Percentiles rank a stretch among this genome's conserved stretches.
Conservation (phyloP, 2,329 filamentous ascomycete species). For the Didymella pomorum region DNA sequence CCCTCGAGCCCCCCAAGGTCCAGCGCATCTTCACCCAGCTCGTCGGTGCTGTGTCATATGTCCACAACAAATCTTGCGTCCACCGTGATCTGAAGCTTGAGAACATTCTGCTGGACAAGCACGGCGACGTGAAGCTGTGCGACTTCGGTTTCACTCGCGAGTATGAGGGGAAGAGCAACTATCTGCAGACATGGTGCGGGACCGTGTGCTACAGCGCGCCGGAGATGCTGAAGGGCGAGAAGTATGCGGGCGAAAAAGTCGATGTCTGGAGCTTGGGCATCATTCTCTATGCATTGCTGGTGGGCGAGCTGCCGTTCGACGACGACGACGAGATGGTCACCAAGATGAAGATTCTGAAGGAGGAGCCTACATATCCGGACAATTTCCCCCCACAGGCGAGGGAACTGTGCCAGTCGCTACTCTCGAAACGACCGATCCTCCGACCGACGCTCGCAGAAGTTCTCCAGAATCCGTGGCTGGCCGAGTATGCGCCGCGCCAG, state of each 20-base stretch:
- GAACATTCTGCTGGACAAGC: slow-evolving; percentile 93
- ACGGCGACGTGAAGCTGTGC: slow-evolving; percentile 96
- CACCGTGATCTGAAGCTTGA: slow-evolving; percentile 97
- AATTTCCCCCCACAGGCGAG: slow-evolving; percentile 80
- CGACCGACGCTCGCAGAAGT: slow-evolving; percentile 86
- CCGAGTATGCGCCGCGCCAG: slow-evolving; percentile 86
- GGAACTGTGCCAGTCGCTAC: slow-evolving; percentile 76
- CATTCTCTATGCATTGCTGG: slow-evolving; percentile 82
- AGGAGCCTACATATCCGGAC: slow-evolving; percentile 86
- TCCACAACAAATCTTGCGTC: slow-evolving; percentile 93
- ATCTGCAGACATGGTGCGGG: slow-evolving; percentile 96
- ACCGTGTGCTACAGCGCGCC: slow-evolving; percentile 98
- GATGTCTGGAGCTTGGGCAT: slow-evolving; percentile 94
- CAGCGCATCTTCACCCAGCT: slow-evolving; percentile 97
- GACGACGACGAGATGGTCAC: slow-evolving; percentile 93
- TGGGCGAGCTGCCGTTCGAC: slow-evolving; percentile 90
- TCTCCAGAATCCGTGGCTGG: slow-evolving; percentile 83
- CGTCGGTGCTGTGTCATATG: slow-evolving; percentile 92
- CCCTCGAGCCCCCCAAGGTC: slow-evolving; percentile 83
- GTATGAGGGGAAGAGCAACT: slow-evolving; percentile 93
- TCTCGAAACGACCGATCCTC: slow-evolving; percentile 88
- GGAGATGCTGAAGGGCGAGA: slow-evolving; percentile 98
- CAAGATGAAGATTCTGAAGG: slow-evolving; percentile 81
- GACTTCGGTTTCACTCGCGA: slow-evolving; percentile 98
- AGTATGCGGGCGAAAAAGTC: slow-evolving; percentile 97